Conservation (phyloP, 306 rosid genomes). For the Begonia loranthoides region DNA sequence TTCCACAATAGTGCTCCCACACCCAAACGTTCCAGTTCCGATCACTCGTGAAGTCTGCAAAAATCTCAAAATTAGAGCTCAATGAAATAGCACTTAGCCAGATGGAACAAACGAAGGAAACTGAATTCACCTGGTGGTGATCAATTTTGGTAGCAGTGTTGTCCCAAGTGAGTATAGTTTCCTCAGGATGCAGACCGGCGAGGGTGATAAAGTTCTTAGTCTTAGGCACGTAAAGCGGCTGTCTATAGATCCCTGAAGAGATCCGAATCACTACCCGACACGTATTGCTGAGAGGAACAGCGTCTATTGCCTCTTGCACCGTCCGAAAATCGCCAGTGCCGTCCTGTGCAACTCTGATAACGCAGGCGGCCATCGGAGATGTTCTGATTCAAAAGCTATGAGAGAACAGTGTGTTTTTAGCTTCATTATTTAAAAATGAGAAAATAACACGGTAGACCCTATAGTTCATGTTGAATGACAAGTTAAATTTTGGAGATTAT, state of each 20-base stretch:
- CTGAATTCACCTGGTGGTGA: conserved; percentile 52
- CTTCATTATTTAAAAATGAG: no score
- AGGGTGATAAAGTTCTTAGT: conserved; percentile 74
- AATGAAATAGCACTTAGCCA: not conserved
- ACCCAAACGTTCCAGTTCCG: conserved; percentile 87
- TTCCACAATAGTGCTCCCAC: conserved; percentile 77
- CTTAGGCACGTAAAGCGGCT: conserved; percentile 74
- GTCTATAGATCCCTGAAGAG: conserved; percentile 57
- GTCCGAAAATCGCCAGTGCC: conserved; percentile 58
- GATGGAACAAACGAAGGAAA: not conserved
- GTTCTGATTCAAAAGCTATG: not conserved
- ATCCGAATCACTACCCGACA: conserved; percentile 60
- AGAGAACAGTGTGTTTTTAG: no score
- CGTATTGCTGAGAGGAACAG: conserved; percentile 62
- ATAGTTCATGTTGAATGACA: no score
- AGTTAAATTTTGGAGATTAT: no score
- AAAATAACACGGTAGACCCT: no score
- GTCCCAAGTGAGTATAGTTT: conserved; percentile 68
- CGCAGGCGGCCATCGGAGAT: conserved; percentile 35
- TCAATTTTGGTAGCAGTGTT: conserved; percentile 64
- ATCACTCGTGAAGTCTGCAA: conserved; percentile 43
- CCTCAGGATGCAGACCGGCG: conserved; percentile 41
- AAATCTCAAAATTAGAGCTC: not conserved
- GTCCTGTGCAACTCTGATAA: conserved; percentile 47
- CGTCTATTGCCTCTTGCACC: conserved; percentile 79